These are phyloP conservation scores for Coemansia erecta DNA, from an alignment of 192 early-diverging fungal species.

Conservation along the genomic window DNA sequence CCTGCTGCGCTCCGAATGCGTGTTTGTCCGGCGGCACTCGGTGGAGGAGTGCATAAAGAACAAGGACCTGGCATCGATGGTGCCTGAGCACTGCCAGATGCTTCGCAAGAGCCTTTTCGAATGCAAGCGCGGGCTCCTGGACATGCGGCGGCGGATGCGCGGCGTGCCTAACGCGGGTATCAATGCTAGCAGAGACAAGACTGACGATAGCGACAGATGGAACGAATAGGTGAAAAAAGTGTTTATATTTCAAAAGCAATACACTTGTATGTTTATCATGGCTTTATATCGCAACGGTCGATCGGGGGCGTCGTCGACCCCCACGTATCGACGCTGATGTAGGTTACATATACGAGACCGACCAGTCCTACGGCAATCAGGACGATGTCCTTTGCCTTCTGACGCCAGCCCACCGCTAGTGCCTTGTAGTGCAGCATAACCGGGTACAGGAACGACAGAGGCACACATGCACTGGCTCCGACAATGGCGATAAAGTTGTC, in stretches of 20 bases:
- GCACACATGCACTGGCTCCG: constrained; percentile 72
- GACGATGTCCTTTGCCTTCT: constrained; percentile 57
- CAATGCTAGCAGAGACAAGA: constrained; percentile 10
- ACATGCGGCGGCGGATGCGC: constrained; percentile 51
- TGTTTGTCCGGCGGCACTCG: constrained; percentile 42
- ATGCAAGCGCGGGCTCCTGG: constrained; percentile 51
- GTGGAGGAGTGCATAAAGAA: constrained; percentile 42
- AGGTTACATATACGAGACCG: constrained; percentile 80
- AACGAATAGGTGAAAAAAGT: constrained; percentile 6
- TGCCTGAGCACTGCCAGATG: constrained; percentile 38
- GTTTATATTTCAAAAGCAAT: not conserved
- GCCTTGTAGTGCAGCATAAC: constrained; percentile 77
- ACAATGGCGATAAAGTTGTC: constrained; percentile 84
- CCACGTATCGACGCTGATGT: constrained; percentile 63
- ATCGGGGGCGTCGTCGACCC: constrained; percentile 34
- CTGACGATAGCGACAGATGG: constrained; percentile 44
- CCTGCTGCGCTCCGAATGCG: constrained; percentile 48
- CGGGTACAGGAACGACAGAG: constrained; percentile 83
- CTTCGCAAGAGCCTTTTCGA: constrained; percentile 47
- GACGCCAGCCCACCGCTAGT: constrained; percentile 53
- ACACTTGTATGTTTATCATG: constrained; percentile 3
- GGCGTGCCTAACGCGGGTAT: constrained; percentile 39
- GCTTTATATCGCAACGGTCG: constrained; percentile 26
- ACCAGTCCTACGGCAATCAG: constrained; percentile 67
- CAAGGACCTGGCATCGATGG: constrained; percentile 32